Conservation (phyloP, 306 rosid species). For the Citrullus amarus region DNA sequence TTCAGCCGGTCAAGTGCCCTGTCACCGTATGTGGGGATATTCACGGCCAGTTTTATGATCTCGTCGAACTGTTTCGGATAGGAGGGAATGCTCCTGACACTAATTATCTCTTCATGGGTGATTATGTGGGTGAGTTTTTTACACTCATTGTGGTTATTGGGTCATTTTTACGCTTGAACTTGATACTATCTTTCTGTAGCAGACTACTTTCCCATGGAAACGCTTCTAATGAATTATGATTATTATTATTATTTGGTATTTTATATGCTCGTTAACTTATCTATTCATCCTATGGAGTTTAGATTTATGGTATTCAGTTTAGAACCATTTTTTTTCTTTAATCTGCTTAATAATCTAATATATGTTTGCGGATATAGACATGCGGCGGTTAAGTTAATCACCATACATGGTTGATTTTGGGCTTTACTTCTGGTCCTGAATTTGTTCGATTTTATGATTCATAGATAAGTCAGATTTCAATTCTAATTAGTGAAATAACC, state of each 20-base stretch:
- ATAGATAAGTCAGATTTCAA: background rate
- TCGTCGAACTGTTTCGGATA: slow-evolving; percentile 59
- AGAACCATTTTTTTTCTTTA: background rate
- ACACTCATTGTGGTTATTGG: background rate
- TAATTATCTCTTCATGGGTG: slow-evolving; percentile 71
- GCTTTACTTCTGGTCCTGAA: background rate
- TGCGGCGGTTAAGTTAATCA: background rate
- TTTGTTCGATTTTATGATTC: background rate
- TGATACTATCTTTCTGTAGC: background rate
- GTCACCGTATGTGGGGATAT: slow-evolving; percentile 70
- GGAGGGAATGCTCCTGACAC: slow-evolving; percentile 67
- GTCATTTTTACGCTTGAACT: background rate
- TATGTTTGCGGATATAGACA: background rate
- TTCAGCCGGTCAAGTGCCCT: slow-evolving; percentile 72
- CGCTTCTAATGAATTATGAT: background rate
- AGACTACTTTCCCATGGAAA: background rate
- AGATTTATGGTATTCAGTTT: background rate
- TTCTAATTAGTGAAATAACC: background rate
- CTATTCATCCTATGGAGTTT: background rate
- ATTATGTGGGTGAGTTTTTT: slow-evolving; percentile 50
- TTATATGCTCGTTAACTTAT: background rate
- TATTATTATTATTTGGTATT: background rate
- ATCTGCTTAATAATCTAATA: background rate
- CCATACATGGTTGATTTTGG: background rate
- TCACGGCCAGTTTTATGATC: slow-evolving; percentile 72